These are phyloP conservation scores for Lotus japonicus DNA, from an alignment of 306 rosid genomes.

Conservation along the genomic window DNA sequence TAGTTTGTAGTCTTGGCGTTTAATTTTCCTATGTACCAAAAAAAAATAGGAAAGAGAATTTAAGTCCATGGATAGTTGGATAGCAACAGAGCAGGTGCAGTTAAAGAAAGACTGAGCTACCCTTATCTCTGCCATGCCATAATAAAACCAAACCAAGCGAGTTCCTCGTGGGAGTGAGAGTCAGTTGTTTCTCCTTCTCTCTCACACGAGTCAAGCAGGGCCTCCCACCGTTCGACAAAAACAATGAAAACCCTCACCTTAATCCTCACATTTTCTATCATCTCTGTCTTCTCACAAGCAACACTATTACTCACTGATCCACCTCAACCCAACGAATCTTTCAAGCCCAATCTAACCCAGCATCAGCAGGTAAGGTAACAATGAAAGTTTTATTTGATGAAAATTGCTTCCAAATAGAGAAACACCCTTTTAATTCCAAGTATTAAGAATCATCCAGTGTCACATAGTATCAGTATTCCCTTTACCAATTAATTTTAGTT, in stretches of 20 bases:
- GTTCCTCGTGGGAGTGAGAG: neutral
- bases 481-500: neutral
- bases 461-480: neutral
- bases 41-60: too few species aligned
- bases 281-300: constrained; percentile 23
- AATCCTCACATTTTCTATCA: constrained; percentile 23
- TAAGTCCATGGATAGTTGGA: too few species aligned
- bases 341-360: constrained; percentile 20
- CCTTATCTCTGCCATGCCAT: neutral
- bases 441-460: neutral
- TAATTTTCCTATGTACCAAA: too few species aligned
- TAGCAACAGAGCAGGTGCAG: too few species aligned
- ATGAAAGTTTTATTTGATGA: neutral
- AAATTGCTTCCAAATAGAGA: neutral
- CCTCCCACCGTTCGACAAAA: neutral
- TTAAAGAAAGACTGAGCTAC: neutral
- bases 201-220: neutral
- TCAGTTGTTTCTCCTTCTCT: neutral
- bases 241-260: constrained; percentile 14
- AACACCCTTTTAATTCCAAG: neutral
- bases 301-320: neutral
- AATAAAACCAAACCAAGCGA: neutral
- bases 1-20: too few species aligned
- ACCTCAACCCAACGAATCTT: constrained; percentile 12
- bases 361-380: constrained; percentile 21